Percentiles rank a stretch among this genome's conserved stretches.
These are phyloP conservation scores for Zizania palustris DNA, from an alignment of 202 grass and related monocot genomes.

Conservation along the genomic window DNA sequence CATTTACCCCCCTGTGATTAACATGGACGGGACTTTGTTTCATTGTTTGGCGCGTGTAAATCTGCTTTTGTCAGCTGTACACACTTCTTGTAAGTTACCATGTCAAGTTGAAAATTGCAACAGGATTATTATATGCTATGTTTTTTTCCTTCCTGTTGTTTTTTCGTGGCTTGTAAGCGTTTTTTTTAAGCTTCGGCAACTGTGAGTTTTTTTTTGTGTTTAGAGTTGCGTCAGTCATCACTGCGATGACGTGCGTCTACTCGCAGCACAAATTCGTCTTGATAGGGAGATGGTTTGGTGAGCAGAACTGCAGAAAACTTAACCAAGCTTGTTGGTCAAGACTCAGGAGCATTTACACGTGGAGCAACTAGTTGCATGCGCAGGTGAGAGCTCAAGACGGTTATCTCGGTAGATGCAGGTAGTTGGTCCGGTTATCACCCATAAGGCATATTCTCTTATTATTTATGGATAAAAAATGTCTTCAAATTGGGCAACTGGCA, in stretches of 20 bases:
- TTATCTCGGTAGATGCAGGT: neutral
- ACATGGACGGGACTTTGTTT: neutral
- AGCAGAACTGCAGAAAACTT: neutral
- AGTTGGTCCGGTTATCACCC: neutral
- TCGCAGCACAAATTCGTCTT: neutral
- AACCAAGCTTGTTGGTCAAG: neutral
- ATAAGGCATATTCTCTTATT: neutral
- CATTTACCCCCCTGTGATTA: conserved; percentile 33
- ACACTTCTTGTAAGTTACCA: conserved; percentile 26
- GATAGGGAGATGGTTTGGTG: conserved; percentile 5
- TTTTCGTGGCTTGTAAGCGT: neutral
- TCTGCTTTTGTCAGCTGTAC: neutral
- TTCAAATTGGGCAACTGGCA: too few relatives aligned
- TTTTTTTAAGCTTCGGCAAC: neutral
- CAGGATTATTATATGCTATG: neutral
- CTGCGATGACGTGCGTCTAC: neutral
- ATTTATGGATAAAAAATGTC: neutral
- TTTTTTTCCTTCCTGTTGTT: neutral
- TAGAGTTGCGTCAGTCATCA: neutral
- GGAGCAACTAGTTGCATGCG: neutral
- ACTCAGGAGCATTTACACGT: neutral
- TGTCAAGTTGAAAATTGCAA: conserved; percentile 33
- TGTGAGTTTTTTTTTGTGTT: too few relatives aligned
- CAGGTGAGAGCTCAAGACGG: neutral
- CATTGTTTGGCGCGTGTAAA: conserved; percentile 36